Base-by-base conservation (phyloP, 768 basidiomycete species). In the Aureoboletus auriporus region DNA sequence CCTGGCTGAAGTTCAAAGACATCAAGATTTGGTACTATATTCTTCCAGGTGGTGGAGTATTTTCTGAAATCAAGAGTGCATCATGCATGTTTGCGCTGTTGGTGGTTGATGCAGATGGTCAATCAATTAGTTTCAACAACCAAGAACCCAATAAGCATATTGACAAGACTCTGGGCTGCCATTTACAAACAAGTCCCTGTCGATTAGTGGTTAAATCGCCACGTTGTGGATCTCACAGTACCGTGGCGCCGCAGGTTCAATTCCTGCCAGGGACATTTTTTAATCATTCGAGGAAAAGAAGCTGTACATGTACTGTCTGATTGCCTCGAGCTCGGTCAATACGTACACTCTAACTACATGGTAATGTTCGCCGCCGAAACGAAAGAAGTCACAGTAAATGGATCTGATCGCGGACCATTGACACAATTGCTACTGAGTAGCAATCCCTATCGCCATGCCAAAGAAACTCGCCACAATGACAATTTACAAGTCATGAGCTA, bases 121-220 rank as follows among this genome's bases (percentile, higher is more conserved):
- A 23, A n/a, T n/a, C n/a, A n/a, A n/a, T n/a, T n/a, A n/a, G n/a
- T n/a, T n/a, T n/a, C n/a, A n/a, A n/a, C n/a, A n/a, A n/a, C n/a
- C n/a, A n/a, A n/a, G n/a, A n/a, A n/a, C n/a, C n/a, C n/a, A n/a
- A 23, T 23, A 23, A 23, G 4, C 20, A 23, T 4, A 23, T 23
- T 23, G 20, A 23, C 20, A 23, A 2, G 2, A 23, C 20, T 23
- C 2, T 23, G 20, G 20, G 20, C 20, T 23, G 20, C 20, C 4
- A 2, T 23, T 4, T 23, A 23, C 2, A 23, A 23, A 23, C 36
- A 57, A 55, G 69, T 70, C 69, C 67, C 55, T 69, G 67, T 69
- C 69, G 69, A 69, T 69, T 69, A 70, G 68, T 69, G 68, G 68
- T 70, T 66, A 69, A 70, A 69, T 69, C 68, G 57, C 58, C 69